These are phyloP conservation scores for Salmacisia buchloeana DNA, from an alignment of 1,284 basidiomycete genomes.

Conservation along the genomic window DNA sequence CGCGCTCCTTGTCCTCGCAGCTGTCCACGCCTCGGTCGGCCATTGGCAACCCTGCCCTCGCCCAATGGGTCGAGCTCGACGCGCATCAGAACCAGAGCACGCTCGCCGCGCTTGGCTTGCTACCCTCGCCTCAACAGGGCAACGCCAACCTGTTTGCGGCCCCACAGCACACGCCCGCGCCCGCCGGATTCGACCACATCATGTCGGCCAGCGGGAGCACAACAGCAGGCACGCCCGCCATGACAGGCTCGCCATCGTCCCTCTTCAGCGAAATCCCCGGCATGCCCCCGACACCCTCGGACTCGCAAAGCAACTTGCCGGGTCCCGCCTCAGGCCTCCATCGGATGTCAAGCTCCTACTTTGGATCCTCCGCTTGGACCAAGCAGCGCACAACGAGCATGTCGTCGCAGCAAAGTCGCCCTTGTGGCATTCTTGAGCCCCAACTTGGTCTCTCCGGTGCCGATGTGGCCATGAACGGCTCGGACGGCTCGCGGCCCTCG, in stretches of 20 bases:
- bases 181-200: neutral
- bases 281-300: slow-evolving; percentile 1
- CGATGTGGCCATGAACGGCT: neutral
- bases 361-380: neutral
- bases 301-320: neutral
- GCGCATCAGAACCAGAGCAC: neutral
- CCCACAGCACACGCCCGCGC: neutral
- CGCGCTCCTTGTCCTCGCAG: neutral
- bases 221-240: neutral
- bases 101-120: neutral
- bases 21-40: neutral
- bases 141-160: neutral
- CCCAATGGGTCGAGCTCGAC: slow-evolving; percentile 6
- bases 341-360: neutral
- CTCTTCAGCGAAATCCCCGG: slow-evolving; percentile 1
- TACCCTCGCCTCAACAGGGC: neutral
- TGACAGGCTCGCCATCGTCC: slow-evolving; percentile 6
- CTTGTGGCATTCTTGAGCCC: neutral
- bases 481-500: neutral
- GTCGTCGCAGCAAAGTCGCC: neutral
- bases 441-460: neutral
- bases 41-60: slow-evolving; percentile 1
- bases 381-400: neutral
- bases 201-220: neutral
- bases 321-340: neutral